Evolutionary conservation across 192 early-diverging fungal species (phyloP).

Genomic region (Rhizophlyctis rosea): DNA sequence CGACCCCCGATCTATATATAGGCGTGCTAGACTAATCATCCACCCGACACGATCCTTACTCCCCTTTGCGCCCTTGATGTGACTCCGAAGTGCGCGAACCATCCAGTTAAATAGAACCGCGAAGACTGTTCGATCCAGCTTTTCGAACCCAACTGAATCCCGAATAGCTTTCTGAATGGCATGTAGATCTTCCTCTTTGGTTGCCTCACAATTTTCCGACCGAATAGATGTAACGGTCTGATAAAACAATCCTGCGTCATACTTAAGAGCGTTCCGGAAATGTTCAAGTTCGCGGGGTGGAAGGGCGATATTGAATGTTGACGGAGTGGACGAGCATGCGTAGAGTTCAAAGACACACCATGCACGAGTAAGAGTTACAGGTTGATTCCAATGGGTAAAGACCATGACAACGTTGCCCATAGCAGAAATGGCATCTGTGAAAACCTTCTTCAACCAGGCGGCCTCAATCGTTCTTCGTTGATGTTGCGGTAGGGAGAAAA

Average conservation of each 20-base stretch:
- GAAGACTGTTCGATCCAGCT: neutral
- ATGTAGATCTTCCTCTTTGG: neutral
- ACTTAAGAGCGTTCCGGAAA: neutral
- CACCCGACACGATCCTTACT: neutral
- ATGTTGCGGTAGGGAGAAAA: conserved; percentile 28
- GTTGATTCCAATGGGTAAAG: conserved; percentile 15
- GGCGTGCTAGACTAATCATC: neutral
- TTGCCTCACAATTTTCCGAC: neutral
- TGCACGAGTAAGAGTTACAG: conserved; percentile 15
- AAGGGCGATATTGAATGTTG: conserved; percentile 12
- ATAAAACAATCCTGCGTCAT: neutral
- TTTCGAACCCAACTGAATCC: neutral
- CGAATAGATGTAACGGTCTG: neutral
- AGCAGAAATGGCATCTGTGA: conserved; percentile 22
- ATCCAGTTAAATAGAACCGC: neutral
- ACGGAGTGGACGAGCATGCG: conserved; percentile 11
- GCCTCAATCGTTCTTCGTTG: conserved; percentile 11
- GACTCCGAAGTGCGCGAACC: neutral
- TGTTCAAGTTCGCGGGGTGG: neutral
- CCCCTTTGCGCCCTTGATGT: neutral
- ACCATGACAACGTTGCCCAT: conserved; percentile 32
- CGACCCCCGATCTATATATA: neutral
- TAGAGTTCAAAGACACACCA: conserved; percentile 33
- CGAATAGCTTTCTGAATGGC: neutral
- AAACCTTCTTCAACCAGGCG: conserved; percentile 24